Conservation (phyloP, 2,329 filamentous ascomycete species). For the Alternaria solani region DNA sequence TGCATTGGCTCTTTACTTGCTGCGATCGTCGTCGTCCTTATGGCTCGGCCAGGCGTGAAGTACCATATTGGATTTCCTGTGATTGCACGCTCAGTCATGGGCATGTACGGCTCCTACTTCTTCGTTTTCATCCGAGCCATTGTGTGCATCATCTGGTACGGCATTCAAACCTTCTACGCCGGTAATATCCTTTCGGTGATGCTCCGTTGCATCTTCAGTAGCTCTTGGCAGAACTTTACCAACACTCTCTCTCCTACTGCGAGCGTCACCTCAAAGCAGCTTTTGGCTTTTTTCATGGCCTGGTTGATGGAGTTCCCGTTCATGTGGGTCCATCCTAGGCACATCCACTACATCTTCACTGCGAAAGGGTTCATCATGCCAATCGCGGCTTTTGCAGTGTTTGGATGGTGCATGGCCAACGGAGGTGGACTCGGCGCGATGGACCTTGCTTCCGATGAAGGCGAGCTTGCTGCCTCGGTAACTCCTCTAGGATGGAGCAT, state of each 20-base stretch:
- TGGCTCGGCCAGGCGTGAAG: slow-evolving; percentile 35
- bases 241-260: slow-evolving; percentile 40
- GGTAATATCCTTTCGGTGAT: slow-evolving; percentile 47
- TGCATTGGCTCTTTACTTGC: slow-evolving; percentile 34
- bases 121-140: slow-evolving; percentile 51
- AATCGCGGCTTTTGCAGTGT: slow-evolving; percentile 45
- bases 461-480: slow-evolving; percentile 3
- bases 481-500: slow-evolving; percentile 48
- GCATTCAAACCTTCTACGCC: slow-evolving; percentile 38
- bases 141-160: slow-evolving; percentile 53
- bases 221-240: slow-evolving; percentile 45
- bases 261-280: slow-evolving; percentile 44
- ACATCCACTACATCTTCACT: slow-evolving; percentile 37
- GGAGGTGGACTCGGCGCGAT: slow-evolving; percentile 38
- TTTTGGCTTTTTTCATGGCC: slow-evolving; percentile 44
- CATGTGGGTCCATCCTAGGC: slow-evolving; percentile 45
- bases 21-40: slow-evolving; percentile 31
- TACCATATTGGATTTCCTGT: slow-evolving; percentile 36
- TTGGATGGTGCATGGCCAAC: slow-evolving; percentile 49
- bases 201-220: slow-evolving; percentile 52
- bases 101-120: slow-evolving; percentile 51
- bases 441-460: slow-evolving; percentile 19
- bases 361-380: slow-evolving; percentile 45
- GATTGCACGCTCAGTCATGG: slow-evolving; percentile 30
- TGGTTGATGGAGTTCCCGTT: slow-evolving; percentile 46